Percentiles rank a stretch among this genome's conserved stretches.
These are phyloP conservation scores for Erythrobasidium hasegawianum DNA, from an alignment of 1,284 basidiomycete genomes.

Conservation along the genomic window DNA sequence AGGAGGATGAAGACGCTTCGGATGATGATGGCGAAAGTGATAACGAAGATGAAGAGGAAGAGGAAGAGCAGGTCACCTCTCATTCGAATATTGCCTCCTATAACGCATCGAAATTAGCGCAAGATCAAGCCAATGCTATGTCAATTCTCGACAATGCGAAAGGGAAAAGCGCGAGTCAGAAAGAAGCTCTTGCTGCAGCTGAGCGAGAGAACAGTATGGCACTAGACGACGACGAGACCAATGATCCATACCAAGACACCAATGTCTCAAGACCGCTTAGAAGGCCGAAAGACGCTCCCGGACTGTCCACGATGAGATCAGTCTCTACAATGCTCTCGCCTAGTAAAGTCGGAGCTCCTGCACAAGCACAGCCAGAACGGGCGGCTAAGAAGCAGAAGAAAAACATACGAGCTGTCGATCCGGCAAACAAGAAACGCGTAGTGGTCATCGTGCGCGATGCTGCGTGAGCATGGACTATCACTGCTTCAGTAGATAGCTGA, in stretches of 20 bases:
- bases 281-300: no score
- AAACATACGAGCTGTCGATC: not conserved
- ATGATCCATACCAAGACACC: no score
- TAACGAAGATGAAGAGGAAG: constrained; percentile 8
- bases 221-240: no score
- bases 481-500: not conserved
- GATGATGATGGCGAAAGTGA: constrained; percentile 7
- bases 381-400: not conserved
- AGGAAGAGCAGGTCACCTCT: constrained; percentile 9
- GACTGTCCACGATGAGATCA: constrained; percentile 16
- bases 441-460: constrained; percentile 21
- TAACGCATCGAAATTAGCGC: not conserved
- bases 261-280: no score
- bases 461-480: constrained; percentile 2
- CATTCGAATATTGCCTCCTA: constrained; percentile 4
- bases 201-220: no score
- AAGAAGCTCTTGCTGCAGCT: no score
- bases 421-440: not conserved
- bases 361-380: not conserved
- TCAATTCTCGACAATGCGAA: no score
- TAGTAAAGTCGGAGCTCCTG: not conserved
- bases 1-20: constrained; percentile 27
- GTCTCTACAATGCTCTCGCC: constrained; percentile 13
- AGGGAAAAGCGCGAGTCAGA: no score
- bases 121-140: no score